phyloP scores from a whole-genome alignment of 768 basidiomycete species.

The Collybia mongolica region DNA sequence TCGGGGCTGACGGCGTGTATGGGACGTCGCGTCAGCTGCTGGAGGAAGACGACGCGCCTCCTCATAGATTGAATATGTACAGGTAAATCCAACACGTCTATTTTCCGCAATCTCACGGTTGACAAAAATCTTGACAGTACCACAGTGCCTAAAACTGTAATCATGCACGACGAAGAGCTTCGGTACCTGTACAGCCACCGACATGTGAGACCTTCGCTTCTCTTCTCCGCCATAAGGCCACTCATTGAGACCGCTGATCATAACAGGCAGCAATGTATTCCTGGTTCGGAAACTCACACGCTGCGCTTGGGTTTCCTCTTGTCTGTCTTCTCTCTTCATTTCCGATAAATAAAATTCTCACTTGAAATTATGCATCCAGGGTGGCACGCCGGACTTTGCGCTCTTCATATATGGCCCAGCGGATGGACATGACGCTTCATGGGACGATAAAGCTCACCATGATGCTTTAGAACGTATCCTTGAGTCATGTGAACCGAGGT shows the following conservation, averaged over 20 bases:
- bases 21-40: conserved; percentile 38
- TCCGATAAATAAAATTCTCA: not conserved
- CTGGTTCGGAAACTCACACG: conserved; percentile 33
- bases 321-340: conserved; percentile 18
- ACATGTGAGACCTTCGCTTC: conserved; percentile 15
- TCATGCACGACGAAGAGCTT: conserved; percentile 40
- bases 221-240: not conserved
- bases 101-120: not conserved
- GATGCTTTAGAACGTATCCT: conserved; percentile 28
- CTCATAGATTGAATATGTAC: conserved; percentile 36
- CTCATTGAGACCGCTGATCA: not conserved
- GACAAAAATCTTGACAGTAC: conserved; percentile 24
- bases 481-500: conserved; percentile 37
- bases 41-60: conserved; percentile 19
- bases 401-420: conserved; percentile 28
- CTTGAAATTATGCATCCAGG: conserved; percentile 24
- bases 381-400: conserved; percentile 28
- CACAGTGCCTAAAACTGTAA: conserved; percentile 34
- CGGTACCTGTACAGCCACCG: conserved; percentile 24
- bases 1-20: conserved; percentile 54
- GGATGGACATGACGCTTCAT: conserved; percentile 26
- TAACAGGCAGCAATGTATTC: conserved; percentile 26
- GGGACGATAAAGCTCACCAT: conserved; percentile 27
- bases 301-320: conserved; percentile 28
- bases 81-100: conserved; percentile 28